Conservation (phyloP, 2,329 filamentous ascomycete genomes). For the Curvularia verruculosa region DNA sequence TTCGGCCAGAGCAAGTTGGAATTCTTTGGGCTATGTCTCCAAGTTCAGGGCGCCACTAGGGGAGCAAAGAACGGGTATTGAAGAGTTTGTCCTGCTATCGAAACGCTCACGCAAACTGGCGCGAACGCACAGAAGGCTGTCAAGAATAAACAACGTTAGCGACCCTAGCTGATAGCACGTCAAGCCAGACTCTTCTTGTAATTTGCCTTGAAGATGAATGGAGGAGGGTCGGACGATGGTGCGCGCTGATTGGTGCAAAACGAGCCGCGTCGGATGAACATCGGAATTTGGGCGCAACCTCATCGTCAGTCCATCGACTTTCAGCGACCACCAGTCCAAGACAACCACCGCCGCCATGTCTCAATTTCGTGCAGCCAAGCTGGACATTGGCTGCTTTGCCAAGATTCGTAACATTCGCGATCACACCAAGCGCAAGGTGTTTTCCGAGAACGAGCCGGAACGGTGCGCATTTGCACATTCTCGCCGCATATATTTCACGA, state of each 20-base stretch:
- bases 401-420: conserved; percentile 89
- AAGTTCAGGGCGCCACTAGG: neutral
- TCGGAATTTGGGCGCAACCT: conserved; percentile 15
- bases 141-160: neutral
- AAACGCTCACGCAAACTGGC: neutral
- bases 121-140: neutral
- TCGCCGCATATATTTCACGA: conserved; percentile 1
- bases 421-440: conserved; percentile 95
- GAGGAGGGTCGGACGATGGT: conserved; percentile 6
- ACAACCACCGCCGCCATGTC: conserved; percentile 50
- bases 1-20: neutral
- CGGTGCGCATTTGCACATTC: conserved; percentile 63
- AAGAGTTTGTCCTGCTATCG: neutral
- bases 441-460: conserved; percentile 83
- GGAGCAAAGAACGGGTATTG: neutral
- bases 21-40: neutral
- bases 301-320: conserved; percentile 11
- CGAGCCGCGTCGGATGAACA: conserved; percentile 18
- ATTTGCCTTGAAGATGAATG: neutral
- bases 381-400: conserved; percentile 86
- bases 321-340: conserved; percentile 2
- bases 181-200: neutral
- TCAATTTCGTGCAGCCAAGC: conserved; percentile 87
- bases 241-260: conserved; percentile 16
- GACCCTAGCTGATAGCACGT: neutral